Evolutionary conservation across 1,284 basidiomycete genomes (phyloP).

Genomic region (Filobasidium uniguttulatum): DNA sequence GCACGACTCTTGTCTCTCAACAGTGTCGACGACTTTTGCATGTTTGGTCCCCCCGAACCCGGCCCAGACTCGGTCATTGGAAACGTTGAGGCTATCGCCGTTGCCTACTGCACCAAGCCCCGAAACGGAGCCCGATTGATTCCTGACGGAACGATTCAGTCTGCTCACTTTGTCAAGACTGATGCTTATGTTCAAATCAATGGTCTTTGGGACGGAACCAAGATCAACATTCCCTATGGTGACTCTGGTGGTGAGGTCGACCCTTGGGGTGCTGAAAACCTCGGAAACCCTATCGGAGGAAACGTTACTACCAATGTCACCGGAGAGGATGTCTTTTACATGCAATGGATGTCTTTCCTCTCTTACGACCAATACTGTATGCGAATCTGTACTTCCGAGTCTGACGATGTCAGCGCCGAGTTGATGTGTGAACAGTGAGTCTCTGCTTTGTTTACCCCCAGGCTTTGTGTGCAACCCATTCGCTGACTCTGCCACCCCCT

Average conservation of each 20-base stretch:
- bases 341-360: slow-evolving; percentile 43
- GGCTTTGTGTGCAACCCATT: too few relatives aligned
- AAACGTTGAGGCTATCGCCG: slow-evolving; percentile 25
- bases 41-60: slow-evolving; percentile 29
- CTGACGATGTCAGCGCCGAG: slow-evolving; percentile 30
- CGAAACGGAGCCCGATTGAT: slow-evolving; percentile 25
- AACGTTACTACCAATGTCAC: slow-evolving; percentile 43
- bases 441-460: slow-evolving; percentile 17
- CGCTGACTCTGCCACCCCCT: too few relatives aligned
- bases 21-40: slow-evolving; percentile 36
- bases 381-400: slow-evolving; percentile 37
- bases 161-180: slow-evolving; percentile 37
- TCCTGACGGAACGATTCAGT: slow-evolving; percentile 30
- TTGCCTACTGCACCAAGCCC: slow-evolving; percentile 15
- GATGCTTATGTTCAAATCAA: slow-evolving; percentile 42
- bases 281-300: slow-evolving; percentile 43
- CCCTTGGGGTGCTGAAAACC: slow-evolving; percentile 39
- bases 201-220: slow-evolving; percentile 38
- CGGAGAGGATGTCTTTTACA: slow-evolving; percentile 40
- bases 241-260: slow-evolving; percentile 42
- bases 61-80: slow-evolving; percentile 25
- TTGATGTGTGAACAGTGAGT: slow-evolving; percentile 16
- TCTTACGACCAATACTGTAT: slow-evolving; percentile 37
- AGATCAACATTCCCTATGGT: slow-evolving; percentile 35
- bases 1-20: slow-evolving; percentile 35